These are phyloP conservation scores for Diaporthe sp. DNA, from an alignment of 2,329 filamentous ascomycete species.

Conservation along the genomic window DNA sequence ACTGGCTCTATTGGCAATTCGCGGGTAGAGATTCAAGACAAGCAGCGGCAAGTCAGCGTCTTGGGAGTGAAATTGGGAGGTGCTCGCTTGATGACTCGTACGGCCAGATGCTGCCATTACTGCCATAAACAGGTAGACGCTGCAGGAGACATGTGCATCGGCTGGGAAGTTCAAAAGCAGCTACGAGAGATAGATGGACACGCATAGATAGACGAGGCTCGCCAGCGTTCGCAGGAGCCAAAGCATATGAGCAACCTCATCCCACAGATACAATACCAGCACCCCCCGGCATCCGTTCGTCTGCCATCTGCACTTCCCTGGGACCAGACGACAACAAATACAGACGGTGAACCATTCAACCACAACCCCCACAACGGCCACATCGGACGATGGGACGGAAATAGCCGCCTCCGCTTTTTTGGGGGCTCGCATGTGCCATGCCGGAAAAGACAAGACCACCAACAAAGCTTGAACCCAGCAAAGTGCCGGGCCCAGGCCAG, in stretches of 20 bases:
- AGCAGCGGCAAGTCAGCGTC: neutral
- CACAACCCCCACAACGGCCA: neutral
- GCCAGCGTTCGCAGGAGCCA: neutral
- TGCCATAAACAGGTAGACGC: neutral
- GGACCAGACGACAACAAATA: neutral
- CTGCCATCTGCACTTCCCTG: neutral
- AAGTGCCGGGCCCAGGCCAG: neutral
- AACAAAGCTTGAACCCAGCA: slow-evolving; percentile 9
- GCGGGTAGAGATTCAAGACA: neutral
- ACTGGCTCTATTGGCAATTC: neutral
- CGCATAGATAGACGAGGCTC: neutral
- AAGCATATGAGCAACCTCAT: neutral
- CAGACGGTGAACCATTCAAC: neutral
- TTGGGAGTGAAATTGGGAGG: neutral
- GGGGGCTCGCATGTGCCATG: neutral
- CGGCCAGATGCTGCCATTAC: neutral
- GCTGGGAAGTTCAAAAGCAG: neutral
- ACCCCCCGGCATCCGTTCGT: neutral
- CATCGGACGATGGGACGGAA: neutral
- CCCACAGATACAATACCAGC: neutral
- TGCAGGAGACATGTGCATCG: neutral
- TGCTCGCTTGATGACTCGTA: neutral
- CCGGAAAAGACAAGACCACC: neutral
- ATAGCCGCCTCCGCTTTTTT: neutral
- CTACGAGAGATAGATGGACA: neutral